These are phyloP conservation scores for Parastagonospora nodorum DNA, from an alignment of 2,329 filamentous ascomycete genomes.

Conservation along the genomic window DNA sequence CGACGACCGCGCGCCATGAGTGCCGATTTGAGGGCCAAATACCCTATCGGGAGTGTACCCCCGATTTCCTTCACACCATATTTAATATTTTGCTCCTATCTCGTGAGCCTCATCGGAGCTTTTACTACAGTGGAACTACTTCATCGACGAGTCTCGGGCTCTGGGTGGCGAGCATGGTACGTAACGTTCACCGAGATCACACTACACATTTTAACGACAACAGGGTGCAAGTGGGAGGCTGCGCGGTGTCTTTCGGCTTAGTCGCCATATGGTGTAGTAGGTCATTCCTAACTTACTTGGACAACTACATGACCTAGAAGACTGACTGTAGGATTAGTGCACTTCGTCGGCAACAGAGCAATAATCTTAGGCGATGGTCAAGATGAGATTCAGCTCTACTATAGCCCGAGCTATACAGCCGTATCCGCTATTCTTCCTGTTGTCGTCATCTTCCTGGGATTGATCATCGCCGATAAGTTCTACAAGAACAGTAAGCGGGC, in stretches of 20 bases:
- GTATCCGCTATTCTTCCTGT: slow-evolving; percentile 83
- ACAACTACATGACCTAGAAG: neutral
- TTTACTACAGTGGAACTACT: slow-evolving; percentile 81
- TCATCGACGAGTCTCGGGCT: slow-evolving; percentile 71
- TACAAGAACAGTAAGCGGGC: slow-evolving; percentile 34
- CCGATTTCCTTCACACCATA: slow-evolving; percentile 48
- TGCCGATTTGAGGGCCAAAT: slow-evolving; percentile 26
- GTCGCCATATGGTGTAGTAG: slow-evolving; percentile 57
- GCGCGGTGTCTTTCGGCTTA: slow-evolving; percentile 52
- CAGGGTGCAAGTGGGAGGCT: slow-evolving; percentile 50
- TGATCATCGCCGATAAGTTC: slow-evolving; percentile 65
- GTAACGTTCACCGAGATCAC: slow-evolving; percentile 10
- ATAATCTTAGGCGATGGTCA: slow-evolving; percentile 70
- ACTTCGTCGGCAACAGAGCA: slow-evolving; percentile 82
- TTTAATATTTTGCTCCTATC: slow-evolving; percentile 61
- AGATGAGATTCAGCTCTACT: slow-evolving; percentile 69
- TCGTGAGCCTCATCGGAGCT: slow-evolving; percentile 76
- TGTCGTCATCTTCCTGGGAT: slow-evolving; percentile 72
- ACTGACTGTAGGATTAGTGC: slow-evolving; percentile 53
- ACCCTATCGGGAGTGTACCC: slow-evolving; percentile 42
- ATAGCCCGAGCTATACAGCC: slow-evolving; percentile 72
- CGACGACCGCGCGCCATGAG: slow-evolving; percentile 7
- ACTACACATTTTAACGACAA: neutral
- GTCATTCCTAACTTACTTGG: neutral
- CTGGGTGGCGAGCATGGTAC: slow-evolving; percentile 39